Evolutionary conservation across 306 rosid genomes (phyloP).

Genomic region (Mimosa bimucronata): DNA sequence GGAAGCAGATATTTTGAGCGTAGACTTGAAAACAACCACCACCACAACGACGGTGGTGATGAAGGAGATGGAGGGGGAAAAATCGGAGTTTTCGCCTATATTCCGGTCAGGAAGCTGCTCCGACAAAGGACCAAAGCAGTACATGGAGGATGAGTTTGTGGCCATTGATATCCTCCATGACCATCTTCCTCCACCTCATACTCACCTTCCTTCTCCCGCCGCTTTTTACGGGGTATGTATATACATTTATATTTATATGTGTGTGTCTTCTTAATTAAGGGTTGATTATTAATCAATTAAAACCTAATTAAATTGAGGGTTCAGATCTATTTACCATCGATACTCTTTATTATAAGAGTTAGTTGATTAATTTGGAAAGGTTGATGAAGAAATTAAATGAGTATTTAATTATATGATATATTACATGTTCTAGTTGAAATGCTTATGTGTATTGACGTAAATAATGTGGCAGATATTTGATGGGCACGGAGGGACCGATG

Average conservation of each 20-base stretch:
- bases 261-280: no score
- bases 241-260: no score
- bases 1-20: conserved; percentile 40
- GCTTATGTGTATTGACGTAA: not conserved
- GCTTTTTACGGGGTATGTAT: conserved; percentile 51
- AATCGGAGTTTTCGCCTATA: conserved; percentile 24
- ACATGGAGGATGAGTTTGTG: conserved; percentile 51
- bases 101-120: conserved; percentile 50
- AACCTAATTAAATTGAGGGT: no score
- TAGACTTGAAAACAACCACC: conserved; percentile 31
- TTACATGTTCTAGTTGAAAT: no score
- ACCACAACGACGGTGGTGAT: conserved; percentile 14
- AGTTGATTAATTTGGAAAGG: no score
- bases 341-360: no score
- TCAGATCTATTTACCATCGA: no score
- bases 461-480: conserved; percentile 41
- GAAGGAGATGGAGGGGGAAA: no score
- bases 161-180: conserved; percentile 41
- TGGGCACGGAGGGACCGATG: conserved; percentile 52
- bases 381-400: no score
- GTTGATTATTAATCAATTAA: no score
- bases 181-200: conserved; percentile 24
- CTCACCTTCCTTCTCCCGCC: conserved; percentile 37
- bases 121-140: conserved; percentile 53
- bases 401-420: no score